Percentiles rank a stretch among this genome's conserved stretches.
These are phyloP conservation scores for Microsporum canis DNA, from an alignment of 2,329 filamentous ascomycete genomes.

Conservation along the genomic window DNA sequence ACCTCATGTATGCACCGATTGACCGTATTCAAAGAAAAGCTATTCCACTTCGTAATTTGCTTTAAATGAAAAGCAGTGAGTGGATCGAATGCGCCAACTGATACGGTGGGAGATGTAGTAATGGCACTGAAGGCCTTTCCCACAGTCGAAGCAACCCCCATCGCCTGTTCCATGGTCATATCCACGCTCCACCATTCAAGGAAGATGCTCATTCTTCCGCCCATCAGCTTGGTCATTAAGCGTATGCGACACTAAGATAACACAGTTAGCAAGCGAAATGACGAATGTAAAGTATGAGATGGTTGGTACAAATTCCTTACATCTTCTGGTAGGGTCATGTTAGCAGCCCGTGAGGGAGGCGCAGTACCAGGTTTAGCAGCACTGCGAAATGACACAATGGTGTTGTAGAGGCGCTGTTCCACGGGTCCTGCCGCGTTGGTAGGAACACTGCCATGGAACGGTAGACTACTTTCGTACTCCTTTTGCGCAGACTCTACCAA, in stretches of 20 bases:
- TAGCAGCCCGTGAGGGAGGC: constrained; percentile 17
- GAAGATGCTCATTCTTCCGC: constrained; percentile 27
- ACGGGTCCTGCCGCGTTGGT: constrained; percentile 7
- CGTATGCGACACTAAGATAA: constrained; percentile 25
- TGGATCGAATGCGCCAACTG: constrained; percentile 40
- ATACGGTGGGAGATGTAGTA: constrained; percentile 32
- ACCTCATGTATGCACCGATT: constrained; percentile 31
- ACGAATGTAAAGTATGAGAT: not conserved
- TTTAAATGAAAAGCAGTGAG: constrained; percentile 47
- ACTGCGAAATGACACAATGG: constrained; percentile 27
- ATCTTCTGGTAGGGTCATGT: constrained; percentile 24
- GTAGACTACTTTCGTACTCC: constrained; percentile 9
- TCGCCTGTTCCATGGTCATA: constrained; percentile 28
- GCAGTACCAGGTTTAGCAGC: constrained; percentile 18
- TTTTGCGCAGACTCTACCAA: constrained; percentile 22
- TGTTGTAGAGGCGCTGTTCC: constrained; percentile 26
- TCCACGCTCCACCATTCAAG: constrained; percentile 31
- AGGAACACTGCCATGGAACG: constrained; percentile 10
- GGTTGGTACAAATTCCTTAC: constrained; percentile 17
- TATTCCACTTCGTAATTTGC: constrained; percentile 45
- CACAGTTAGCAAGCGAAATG: not conserved
- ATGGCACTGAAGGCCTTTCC: constrained; percentile 42
- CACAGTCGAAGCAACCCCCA: constrained; percentile 43
- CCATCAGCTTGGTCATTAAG: constrained; percentile 27
- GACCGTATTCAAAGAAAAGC: constrained; percentile 30